Base-by-base conservation (phyloP, 495 filamentous ascomycete species). In the Penicillium lagena region DNA sequence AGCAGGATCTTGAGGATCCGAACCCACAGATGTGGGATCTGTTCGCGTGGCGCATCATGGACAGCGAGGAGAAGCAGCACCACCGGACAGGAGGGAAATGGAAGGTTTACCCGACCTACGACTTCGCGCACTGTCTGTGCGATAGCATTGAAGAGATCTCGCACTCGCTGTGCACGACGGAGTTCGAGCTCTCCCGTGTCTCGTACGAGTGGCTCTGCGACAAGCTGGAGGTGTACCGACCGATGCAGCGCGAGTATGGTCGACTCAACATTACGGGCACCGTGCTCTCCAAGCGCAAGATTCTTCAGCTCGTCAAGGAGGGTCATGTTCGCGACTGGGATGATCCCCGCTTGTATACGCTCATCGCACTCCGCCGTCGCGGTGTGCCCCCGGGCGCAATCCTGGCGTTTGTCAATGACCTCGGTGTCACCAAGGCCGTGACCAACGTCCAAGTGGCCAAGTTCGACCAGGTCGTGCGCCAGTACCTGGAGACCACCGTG, bases 121-220 rank as follows among this genome's bases (percentile, higher is more conserved):
- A 95, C 58, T 91, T 95, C 52, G 86, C 89, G 7, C 87, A 95
- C 65, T 86, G 85, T 45, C 71, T 95, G n/a, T 89, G 84, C 51
- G 90, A 93, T 75, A 84, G 82, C 54, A 87, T 93, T 42, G 90
- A 96, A 67, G 76, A 74, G 27, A 91, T 96, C 58, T 86, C 90
- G 1, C 89, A 95, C 70, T 89, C 83, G 11, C 73, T 95, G 35
- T 96, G 90, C 67, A 95, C 90, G 1, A 87, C 83, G 5, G 90
- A 95, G 59, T 95, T 95, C 58, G 73, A 83, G 48, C 75, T 80
- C 41, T 81, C 82, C 13, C 64, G 90, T 33, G 79, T 81, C 35
- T 89, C 85, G 9, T 96, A 96, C 59, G 87, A 95, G 45, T 96
- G 90, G 90, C 75, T 94, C 13, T 83, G 87, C 55, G 73, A 87